A percentile compares a stretch with the other conserved stretches of the same genome.
Conservation (phyloP, 148 eudicot genomes). For the Tetragonia tetragonoides region DNA sequence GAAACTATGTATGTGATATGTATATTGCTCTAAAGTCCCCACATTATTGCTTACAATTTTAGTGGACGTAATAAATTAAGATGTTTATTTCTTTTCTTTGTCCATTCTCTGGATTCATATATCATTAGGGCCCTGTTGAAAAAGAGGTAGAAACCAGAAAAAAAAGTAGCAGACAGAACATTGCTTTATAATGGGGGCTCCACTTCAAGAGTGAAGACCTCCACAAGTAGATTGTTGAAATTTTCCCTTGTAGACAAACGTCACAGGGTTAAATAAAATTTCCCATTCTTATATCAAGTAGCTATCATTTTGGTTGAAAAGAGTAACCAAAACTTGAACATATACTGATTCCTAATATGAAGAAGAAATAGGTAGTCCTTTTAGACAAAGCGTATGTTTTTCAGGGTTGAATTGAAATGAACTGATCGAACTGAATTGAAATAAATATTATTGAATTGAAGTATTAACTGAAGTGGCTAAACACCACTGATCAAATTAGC, state of each 20-base stretch:
- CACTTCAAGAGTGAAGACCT: slow-evolving; percentile 1
- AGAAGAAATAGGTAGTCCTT: too few species aligned
- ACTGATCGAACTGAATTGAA: too few species aligned
- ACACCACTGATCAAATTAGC: too few species aligned
- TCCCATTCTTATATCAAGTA: too few species aligned
- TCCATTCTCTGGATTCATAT: too few species aligned
- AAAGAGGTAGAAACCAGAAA: slow-evolving; percentile 15
- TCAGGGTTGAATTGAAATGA: too few species aligned
- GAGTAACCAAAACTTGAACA: too few species aligned
- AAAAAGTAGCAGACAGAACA: slow-evolving; percentile 33
- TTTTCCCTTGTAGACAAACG: not conserved
- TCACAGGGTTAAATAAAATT: not conserved
- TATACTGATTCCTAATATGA: too few species aligned
- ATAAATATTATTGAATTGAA: too few species aligned
- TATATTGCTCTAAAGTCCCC: slow-evolving; percentile 8
- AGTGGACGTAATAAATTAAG: not conserved
- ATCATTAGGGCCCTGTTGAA: slow-evolving; percentile 17
- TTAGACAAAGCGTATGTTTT: too few species aligned
- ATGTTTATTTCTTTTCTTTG: not conserved
- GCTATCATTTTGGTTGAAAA: too few species aligned
- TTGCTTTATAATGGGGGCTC: slow-evolving; percentile 31
- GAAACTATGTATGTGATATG: not conserved
- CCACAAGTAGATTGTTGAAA: slow-evolving; percentile 15
- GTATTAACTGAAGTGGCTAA: too few species aligned
- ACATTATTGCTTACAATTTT: not conserved